These are phyloP conservation scores for Halophytophthora polymorphica DNA, from an alignment of 352 stramenopile species.

Conservation along the genomic window DNA sequence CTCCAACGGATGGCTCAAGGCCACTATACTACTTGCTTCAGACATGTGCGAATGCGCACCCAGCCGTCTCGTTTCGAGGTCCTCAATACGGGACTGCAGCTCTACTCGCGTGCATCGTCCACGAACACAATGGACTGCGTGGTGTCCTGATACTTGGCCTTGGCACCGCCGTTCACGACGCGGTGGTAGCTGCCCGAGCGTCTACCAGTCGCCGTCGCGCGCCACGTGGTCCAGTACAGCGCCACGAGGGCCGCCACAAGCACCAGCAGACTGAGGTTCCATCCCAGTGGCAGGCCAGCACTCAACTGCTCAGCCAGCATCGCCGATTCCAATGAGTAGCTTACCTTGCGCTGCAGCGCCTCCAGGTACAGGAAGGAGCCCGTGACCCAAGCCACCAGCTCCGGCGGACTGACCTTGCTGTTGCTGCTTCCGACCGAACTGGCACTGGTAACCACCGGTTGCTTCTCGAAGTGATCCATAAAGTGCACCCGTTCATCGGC, in stretches of 20 bases:
- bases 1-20: neutral
- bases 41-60: neutral
- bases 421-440: conserved; percentile 3
- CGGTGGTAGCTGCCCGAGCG: conserved; percentile 29
- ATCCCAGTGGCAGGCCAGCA: conserved; percentile 63
- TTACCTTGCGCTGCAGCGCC: conserved; percentile 50
- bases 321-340: conserved; percentile 58
- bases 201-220: neutral
- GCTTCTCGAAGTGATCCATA: conserved; percentile 41
- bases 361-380: conserved; percentile 70
- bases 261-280: conserved; percentile 63
- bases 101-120: conserved; percentile 68
- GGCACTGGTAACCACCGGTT: conserved; percentile 14
- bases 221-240: conserved; percentile 45
- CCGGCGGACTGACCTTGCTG: conserved; percentile 12
- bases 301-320: conserved; percentile 60
- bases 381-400: conserved; percentile 57
- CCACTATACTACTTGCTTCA: neutral
- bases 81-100: neutral
- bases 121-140: conserved; percentile 68
- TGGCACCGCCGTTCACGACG: conserved; percentile 29
- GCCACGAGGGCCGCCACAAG: conserved; percentile 46
- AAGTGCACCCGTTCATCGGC: conserved; percentile 53
- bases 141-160: conserved; percentile 39
- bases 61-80: neutral